Evolutionary conservation across 1,139 yeast genomes (phyloP).

Genomic region (Eremothecium gossypii): DNA sequence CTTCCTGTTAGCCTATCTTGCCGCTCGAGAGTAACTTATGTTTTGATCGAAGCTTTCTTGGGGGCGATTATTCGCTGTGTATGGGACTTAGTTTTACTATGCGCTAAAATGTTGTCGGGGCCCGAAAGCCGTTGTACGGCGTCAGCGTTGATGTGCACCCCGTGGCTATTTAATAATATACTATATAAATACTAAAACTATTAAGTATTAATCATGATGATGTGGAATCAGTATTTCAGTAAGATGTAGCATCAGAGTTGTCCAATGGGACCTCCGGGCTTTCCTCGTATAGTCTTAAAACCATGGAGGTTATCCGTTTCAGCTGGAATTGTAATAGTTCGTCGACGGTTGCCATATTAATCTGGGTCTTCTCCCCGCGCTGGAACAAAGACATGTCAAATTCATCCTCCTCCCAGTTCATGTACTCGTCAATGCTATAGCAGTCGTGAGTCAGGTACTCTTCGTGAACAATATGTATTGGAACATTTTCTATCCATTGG

Average conservation of each 20-base stretch:
- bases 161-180: not conserved
- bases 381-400: slow-evolving; percentile 15
- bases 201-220: no score
- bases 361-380: slow-evolving; percentile 5
- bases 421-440: slow-evolving; percentile 15
- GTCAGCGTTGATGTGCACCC: no score
- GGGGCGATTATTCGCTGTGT: no score
- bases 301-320: slow-evolving; percentile 24
- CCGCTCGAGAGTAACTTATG: no score
- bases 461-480: slow-evolving; percentile 29
- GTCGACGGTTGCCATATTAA: slow-evolving; percentile 19
- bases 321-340: slow-evolving; percentile 25
- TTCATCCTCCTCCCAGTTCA: slow-evolving; percentile 29
- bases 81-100: no score
- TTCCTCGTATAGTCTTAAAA: slow-evolving; percentile 17
- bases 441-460: slow-evolving; percentile 15
- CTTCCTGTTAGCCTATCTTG: no score
- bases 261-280: slow-evolving; percentile 8
- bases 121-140: no score
- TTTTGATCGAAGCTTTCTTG: no score
- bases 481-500: slow-evolving; percentile 51
- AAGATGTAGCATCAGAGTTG: slow-evolving; percentile 4
- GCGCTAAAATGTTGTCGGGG: no score
- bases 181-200: not conserved
- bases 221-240: not conserved